Evolutionary conservation across 2,329 filamentous ascomycete genomes (phyloP).

Genomic region (Ceratocystis eucalypticola): DNA sequence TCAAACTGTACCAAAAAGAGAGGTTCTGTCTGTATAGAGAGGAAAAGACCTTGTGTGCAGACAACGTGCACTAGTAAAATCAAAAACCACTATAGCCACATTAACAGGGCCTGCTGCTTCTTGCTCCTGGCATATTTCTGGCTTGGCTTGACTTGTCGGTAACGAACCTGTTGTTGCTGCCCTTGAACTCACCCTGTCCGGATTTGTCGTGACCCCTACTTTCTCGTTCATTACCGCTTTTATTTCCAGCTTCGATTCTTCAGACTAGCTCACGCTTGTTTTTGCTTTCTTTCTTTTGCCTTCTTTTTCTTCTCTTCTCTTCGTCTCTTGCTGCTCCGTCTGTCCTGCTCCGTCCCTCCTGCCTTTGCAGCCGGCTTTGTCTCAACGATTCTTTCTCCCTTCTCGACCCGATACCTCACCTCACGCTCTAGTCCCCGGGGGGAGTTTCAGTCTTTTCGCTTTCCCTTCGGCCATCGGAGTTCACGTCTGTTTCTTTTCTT

Average conservation of each 20-base stretch:
- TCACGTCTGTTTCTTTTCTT: slow-evolving; percentile 5
- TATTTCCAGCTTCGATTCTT: slow-evolving; percentile 13
- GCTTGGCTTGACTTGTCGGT: background rate
- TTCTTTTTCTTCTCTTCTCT: slow-evolving; percentile 12
- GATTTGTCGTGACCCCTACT: background rate
- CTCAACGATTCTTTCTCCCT: background rate
- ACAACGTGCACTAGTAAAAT: background rate
- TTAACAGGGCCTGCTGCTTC: too few species aligned
- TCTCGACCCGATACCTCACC: slow-evolving; percentile 5
- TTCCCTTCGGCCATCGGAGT: background rate
- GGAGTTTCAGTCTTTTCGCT: background rate
- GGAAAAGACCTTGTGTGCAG: background rate
- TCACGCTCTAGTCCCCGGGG: background rate
- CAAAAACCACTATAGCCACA: background rate
- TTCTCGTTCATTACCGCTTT: slow-evolving; percentile 14
- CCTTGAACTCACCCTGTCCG: background rate
- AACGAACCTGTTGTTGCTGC: background rate
- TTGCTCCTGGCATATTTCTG: too few species aligned
- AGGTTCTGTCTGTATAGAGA: background rate
- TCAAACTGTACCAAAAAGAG: background rate
- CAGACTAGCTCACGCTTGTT: background rate
- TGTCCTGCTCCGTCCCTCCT: background rate
- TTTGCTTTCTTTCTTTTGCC: background rate
- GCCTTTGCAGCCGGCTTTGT: background rate
- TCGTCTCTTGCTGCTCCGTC: background rate